phyloP scores from a whole-genome alignment of 2,329 filamentous ascomycete genomes.

The Scleromitrula shiraiana region DNA sequence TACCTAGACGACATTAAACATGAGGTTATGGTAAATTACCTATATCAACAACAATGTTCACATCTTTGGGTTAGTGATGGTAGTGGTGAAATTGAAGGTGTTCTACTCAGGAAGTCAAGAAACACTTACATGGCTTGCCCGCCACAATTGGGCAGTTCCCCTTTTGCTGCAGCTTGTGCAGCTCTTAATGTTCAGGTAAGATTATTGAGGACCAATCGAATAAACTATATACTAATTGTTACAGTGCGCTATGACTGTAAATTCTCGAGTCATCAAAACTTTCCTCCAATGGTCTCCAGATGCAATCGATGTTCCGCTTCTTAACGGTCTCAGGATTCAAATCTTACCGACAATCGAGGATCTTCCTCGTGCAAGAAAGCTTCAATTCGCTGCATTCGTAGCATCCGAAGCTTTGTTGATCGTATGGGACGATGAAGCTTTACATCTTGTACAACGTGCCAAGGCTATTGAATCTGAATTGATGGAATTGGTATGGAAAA shows the following conservation, averaged over 20 bases:
- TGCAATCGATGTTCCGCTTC: constrained; percentile 65
- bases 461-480: constrained; percentile 67
- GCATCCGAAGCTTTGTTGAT: constrained; percentile 62
- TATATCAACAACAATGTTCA: constrained; percentile 72
- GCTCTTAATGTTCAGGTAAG: constrained; percentile 65
- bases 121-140: constrained; percentile 69
- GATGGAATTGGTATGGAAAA: constrained; percentile 70
- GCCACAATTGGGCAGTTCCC: constrained; percentile 51
- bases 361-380: constrained; percentile 61
- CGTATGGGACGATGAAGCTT: constrained; percentile 76
- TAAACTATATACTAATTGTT: constrained; percentile 14
- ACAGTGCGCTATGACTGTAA: constrained; percentile 72
- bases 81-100: constrained; percentile 61
- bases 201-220: not conserved
- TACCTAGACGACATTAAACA: constrained; percentile 68
- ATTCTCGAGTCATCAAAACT: constrained; percentile 70
- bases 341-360: constrained; percentile 66
- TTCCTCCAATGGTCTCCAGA: constrained; percentile 67
- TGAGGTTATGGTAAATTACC: constrained; percentile 76
- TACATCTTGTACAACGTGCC: constrained; percentile 61
- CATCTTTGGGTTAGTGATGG: constrained; percentile 67
- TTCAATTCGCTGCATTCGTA: constrained; percentile 75
- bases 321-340: constrained; percentile 70
- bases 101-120: constrained; percentile 59
- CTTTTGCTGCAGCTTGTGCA: constrained; percentile 56